Evolutionary conservation across 768 basidiomycete genomes (phyloP).

Genomic region (Pleurotus cornucopiae): DNA sequence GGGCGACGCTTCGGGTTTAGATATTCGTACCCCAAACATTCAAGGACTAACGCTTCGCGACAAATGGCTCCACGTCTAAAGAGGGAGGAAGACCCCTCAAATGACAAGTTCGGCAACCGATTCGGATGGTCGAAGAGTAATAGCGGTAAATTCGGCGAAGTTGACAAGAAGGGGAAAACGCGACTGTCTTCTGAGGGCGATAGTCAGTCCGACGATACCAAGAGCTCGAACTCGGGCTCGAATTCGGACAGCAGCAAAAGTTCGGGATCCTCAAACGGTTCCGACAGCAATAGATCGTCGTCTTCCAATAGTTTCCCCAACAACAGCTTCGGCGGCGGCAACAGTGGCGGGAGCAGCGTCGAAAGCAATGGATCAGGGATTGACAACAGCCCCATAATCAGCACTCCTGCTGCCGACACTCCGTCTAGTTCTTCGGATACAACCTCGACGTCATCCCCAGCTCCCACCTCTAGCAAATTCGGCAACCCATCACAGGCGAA

Average conservation of each 20-base stretch:
- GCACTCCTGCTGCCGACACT: background rate
- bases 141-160: background rate
- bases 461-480: background rate
- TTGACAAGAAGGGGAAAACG: background rate
- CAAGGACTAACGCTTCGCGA: background rate
- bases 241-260: background rate
- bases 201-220: no score
- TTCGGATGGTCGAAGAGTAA: background rate
- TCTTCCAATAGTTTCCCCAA: background rate
- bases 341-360: background rate
- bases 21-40: background rate
- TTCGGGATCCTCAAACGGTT: background rate
- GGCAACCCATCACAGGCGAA: slow-evolving; percentile 7
- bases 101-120: background rate
- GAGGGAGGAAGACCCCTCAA: no score
- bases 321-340: background rate
- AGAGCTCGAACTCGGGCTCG: background rate
- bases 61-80: background rate
- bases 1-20: background rate
- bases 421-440: background rate
- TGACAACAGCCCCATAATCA: background rate
- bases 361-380: background rate
- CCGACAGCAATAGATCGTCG: background rate
- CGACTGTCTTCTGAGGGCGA: background rate
- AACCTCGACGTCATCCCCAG: background rate